Evolutionary conservation across 176 grass and related monocot genomes (phyloP), one percentile per base, ranked within the genome.

Genomic region (Carex myosuroides): DNA sequence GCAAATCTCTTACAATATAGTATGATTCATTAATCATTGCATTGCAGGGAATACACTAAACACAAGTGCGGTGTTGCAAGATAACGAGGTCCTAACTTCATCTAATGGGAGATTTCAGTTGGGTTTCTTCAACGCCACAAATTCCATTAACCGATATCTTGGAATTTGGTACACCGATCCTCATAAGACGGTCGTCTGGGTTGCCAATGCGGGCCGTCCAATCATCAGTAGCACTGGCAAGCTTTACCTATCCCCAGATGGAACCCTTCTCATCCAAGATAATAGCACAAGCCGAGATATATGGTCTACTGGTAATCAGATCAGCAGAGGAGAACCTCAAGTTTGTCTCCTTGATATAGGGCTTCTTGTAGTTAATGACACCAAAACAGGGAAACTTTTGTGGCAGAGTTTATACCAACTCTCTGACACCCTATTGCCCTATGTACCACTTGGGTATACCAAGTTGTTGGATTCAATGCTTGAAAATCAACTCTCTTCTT

Each of bases 331-430:
- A 24, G 70, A 74, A 74, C 60, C 79, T 46, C 58, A 65, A 64
- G 79, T 30, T 1, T 48, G 12, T 82, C 61, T 82, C 58, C 79
- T 82, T 14, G 79, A 82, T 82, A 7, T 39, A 0, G 79, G 79
- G 4, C 18, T 64, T 17, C 60, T 82, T 64, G 37, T 82, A 10
- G n/a, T 82, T 2, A 82, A 12, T 14, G 79, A 82, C 37, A 82
- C 17, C 8, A 46, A 60, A 41, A 46, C 79, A 24, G 12, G 61
- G 12, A 50, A 60, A 20, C 4, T 14, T 24, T 30, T 66, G 61
- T 82, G 79, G 79, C 79, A 82, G 41, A 64, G 59, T 46, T 65
- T 65, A 8, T 60, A 82, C 79, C 79, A 82, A 65, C 79, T 26
- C 1, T 65, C 59, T 8, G 60, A 82, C 57, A 82, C 79, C 1